Percentiles rank a stretch among this genome's conserved stretches.
Conservation (phyloP, 2,329 filamentous ascomycete species). For the Pseudopyricularia javanii region DNA sequence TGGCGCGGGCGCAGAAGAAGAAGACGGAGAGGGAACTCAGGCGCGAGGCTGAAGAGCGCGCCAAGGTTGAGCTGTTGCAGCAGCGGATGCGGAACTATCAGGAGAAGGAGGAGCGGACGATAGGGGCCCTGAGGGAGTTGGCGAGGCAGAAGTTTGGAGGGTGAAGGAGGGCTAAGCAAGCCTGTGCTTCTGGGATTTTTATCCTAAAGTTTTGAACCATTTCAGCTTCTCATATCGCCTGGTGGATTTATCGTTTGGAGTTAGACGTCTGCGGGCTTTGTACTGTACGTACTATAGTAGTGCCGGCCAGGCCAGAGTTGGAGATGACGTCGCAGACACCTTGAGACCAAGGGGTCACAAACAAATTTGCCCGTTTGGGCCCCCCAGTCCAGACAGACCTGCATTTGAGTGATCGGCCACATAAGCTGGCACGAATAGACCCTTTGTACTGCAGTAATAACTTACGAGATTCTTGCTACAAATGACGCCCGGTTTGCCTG, state of each 20-base stretch:
- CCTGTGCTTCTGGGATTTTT: neutral
- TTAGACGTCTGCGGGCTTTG: neutral
- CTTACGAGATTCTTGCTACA: too few relatives aligned
- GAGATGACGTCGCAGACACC: neutral
- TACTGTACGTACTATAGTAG: neutral
- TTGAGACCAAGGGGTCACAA: neutral
- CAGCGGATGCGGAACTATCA: neutral
- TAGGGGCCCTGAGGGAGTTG: constrained; percentile 2
- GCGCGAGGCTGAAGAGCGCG: constrained; percentile 49
- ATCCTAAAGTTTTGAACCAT: too few relatives aligned
- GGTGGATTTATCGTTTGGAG: neutral
- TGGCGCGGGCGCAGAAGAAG: constrained; percentile 53
- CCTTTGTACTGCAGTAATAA: too few relatives aligned
- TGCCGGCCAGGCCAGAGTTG: neutral
- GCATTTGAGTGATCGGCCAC: too few relatives aligned
- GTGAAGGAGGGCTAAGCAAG: neutral
- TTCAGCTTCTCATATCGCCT: too few relatives aligned
- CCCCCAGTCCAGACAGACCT: too few relatives aligned
- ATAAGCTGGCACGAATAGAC: too few relatives aligned
- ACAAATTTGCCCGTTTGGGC: neutral
- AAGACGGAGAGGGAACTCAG: constrained; percentile 77
- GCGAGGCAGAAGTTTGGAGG: constrained; percentile 2
- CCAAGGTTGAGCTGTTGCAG: neutral
- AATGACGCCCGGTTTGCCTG: too few relatives aligned
- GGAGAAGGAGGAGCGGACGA: constrained; percentile 1